These are phyloP conservation scores for Fusarium neocosmosporiellum DNA, from an alignment of 2,329 filamentous ascomycete genomes.

Conservation along the genomic window DNA sequence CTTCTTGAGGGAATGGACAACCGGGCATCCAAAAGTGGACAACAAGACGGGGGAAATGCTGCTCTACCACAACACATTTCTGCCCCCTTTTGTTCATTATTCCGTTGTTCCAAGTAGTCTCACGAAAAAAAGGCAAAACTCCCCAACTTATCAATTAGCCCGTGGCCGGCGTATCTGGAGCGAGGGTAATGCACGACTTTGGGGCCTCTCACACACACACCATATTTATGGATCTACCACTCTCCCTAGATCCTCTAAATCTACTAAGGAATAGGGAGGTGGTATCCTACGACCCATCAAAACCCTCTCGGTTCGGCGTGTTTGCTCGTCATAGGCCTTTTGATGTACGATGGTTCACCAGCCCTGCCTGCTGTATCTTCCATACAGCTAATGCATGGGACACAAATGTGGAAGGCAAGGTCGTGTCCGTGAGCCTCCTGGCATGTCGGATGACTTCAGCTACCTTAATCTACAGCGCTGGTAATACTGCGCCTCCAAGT, in stretches of 20 bases:
- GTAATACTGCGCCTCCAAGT: conserved; percentile 60
- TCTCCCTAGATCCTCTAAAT: conserved; percentile 73
- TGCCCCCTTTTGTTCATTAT: conserved; percentile 74
- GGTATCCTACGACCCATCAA: conserved; percentile 68
- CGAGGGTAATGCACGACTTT: conserved; percentile 83
- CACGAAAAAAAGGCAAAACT: rapidly evolving
- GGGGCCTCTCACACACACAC: conserved; percentile 72
- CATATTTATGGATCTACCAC: conserved; percentile 75
- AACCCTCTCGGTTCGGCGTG: conserved; percentile 72
- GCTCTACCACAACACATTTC: conserved; percentile 74
- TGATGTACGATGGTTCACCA: conserved; percentile 74
- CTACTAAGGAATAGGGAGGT: conserved; percentile 64
- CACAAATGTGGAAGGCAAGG: neutral
- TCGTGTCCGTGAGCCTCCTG: conserved; percentile 67
- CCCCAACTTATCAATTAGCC: conserved; percentile 47
- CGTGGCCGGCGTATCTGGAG: conserved; percentile 69
- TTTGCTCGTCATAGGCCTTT: conserved; percentile 72
- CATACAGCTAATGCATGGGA: conserved; percentile 81
- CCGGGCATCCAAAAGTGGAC: conserved; percentile 76
- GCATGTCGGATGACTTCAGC: conserved; percentile 75
- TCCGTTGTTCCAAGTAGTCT: conserved; percentile 53
- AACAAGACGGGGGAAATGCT: conserved; percentile 72
- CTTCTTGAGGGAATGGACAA: conserved; percentile 78
- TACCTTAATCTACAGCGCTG: conserved; percentile 72
- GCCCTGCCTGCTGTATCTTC: conserved; percentile 75